Conservation (phyloP, 1,139 yeast genomes). For the Lodderomyces pseudojiufengensis region DNA sequence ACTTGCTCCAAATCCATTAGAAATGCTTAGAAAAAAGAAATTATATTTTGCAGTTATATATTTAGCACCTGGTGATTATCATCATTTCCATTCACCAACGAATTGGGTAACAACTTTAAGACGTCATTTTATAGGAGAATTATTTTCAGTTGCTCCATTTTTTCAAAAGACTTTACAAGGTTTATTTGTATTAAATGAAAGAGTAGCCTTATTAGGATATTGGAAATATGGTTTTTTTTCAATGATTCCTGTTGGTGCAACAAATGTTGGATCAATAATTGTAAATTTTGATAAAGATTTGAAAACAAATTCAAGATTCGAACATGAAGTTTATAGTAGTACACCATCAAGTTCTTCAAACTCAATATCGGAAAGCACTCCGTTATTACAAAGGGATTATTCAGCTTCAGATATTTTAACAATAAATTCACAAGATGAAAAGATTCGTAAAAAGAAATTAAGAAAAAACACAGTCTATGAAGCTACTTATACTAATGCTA, state of each 20-base stretch:
- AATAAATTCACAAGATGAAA: conserved; percentile 14
- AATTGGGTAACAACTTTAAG: conserved; percentile 94
- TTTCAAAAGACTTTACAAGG: conserved; percentile 86
- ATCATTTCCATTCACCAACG: conserved; percentile 93
- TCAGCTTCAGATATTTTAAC: conserved; percentile 16
- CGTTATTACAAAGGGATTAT: conserved; percentile 23
- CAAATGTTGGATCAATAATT: conserved; percentile 94
- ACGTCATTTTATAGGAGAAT: conserved; percentile 94
- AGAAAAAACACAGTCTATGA: conserved; percentile 86
- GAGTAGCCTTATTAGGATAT: conserved; percentile 91
- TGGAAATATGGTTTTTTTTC: conserved; percentile 98
- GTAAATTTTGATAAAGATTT: conserved; percentile 90
- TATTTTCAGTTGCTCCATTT: conserved; percentile 95
- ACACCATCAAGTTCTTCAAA: conserved; percentile 2
- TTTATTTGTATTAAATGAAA: conserved; percentile 85
- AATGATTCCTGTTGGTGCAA: conserved; percentile 99
- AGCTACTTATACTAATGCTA: conserved; percentile 85
- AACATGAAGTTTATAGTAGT: conserved; percentile 44
- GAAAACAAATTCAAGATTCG: conserved; percentile 73
- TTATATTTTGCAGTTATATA: conserved; percentile 89
- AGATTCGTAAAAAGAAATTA: conserved; percentile 32
- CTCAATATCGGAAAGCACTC: conserved; percentile 26
- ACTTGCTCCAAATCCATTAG: conserved; percentile 37
- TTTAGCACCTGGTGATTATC: conserved; percentile 98
- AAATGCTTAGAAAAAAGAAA: conserved; percentile 45